Evolutionary conservation across 1,284 basidiomycete genomes (phyloP), one percentile per base, ranked within the genome.

Genomic region (Serendipita sp.): DNA sequence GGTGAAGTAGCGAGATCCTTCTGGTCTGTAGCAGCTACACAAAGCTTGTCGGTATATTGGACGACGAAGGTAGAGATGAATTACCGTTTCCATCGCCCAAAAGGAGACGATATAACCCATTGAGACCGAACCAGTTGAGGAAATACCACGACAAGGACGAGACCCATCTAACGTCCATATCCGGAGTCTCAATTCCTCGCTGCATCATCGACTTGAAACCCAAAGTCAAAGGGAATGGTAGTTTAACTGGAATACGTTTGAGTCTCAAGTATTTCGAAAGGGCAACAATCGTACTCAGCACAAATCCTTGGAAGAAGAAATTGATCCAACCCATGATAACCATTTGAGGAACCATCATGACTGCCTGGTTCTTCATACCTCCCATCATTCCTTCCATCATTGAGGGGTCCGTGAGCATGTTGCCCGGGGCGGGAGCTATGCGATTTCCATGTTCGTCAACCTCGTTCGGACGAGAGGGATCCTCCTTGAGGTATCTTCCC

Each of bases 241-340:
- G 78, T 71, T 94, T 95, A 74, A 98, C 93, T 95, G 70, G n/a
- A 63, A 22, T 5, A 64, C 61, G 60, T 22, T 61, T 53, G 49
- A 44, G 66, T 15, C 58, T 49, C 35, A 13, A 34, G n/a, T 62
- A 41, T 63, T 12, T 15, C 8, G 26, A 43, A 41, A 10, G 32
- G 45, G 34, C 49, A 60, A 42, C 42, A 22, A 15, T n/a, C 58
- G 74, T 73, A 97, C 95, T 96, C 65, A 97, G 81, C 61, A 99
- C 90, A 72, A 99, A 98, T 38, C 95, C 95, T 67, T 92, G 90
- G 77, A 99, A 99, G 83, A 99, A 99, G 74, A 95, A 94, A 75
- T 95, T 97, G 78, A 99, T 96, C 91, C 96, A 99, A 66, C 94
- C 95, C 96, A 99, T 99, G 69, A 99, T 94, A 67, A 98, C 80